A percentile compares a stretch with the other conserved stretches of the same genome.
Evolutionary conservation across 1,139 yeast species (phyloP).

Genomic region (Pichia cactophila): DNA sequence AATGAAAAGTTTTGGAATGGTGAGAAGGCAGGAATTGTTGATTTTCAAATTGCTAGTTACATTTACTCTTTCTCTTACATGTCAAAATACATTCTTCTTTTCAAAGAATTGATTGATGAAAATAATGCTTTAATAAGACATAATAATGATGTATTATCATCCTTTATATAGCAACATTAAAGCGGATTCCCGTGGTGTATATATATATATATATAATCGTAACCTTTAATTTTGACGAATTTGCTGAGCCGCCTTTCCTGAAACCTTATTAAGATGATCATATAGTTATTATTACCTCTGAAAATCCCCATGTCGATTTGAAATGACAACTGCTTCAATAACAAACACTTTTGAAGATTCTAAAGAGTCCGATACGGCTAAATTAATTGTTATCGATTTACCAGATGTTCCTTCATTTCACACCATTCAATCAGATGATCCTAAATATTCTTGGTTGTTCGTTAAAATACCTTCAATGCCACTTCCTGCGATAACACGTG

Average conservation of each 20-base stretch:
- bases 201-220: too few relatives aligned
- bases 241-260: neutral
- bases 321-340: neutral
- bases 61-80: conserved; percentile 14
- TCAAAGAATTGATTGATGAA: conserved; percentile 1
- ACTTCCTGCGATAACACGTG: neutral
- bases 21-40: conserved; percentile 15
- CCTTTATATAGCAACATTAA: conserved; percentile 1
- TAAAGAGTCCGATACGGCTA: neutral
- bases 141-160: conserved; percentile 1
- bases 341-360: neutral
- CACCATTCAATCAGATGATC: neutral
- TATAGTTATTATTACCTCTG: too few relatives aligned
- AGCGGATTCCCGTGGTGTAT: too few relatives aligned
- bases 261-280: too few relatives aligned
- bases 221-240: too few relatives aligned
- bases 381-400: neutral
- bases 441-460: neutral
- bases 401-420: neutral
- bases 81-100: conserved; percentile 1
- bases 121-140: conserved; percentile 1
- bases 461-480: neutral
- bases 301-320: neutral
- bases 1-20: conserved; percentile 1
- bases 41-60: conserved; percentile 24